Percentiles rank a stretch among this genome's conserved stretches.
Evolutionary conservation across 495 filamentous ascomycete species (phyloP).

Genomic region (Ramalina peruviana): DNA sequence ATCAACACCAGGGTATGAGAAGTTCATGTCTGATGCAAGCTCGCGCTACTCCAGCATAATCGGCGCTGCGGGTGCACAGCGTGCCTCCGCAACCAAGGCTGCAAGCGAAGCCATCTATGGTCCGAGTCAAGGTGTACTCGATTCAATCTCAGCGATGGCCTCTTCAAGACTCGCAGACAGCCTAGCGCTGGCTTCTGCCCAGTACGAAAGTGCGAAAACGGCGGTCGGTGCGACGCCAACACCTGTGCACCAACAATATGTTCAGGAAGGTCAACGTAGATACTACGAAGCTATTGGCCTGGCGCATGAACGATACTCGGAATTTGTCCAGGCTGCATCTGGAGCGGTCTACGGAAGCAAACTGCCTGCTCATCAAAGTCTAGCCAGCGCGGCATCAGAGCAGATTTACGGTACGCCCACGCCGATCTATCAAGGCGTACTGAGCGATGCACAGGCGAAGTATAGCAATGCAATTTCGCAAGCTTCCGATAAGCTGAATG

Average conservation of each 20-base stretch:
- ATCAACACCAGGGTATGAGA: constrained; percentile 17
- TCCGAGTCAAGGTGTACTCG: constrained; percentile 33
- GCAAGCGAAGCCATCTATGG: constrained; percentile 20
- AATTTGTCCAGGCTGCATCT: constrained; percentile 56
- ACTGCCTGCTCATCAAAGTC: constrained; percentile 26
- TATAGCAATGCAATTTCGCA: constrained; percentile 32
- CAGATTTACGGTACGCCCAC: constrained; percentile 21
- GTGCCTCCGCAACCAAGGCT: constrained; percentile 21
- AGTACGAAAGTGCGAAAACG: constrained; percentile 45
- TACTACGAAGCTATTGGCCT: constrained; percentile 68
- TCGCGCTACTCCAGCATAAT: constrained; percentile 16
- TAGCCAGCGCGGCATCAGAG: constrained; percentile 19
- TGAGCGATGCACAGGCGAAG: constrained; percentile 33
- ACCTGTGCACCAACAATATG: constrained; percentile 35
- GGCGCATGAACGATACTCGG: constrained; percentile 63
- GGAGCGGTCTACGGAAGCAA: constrained; percentile 38
- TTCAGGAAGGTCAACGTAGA: constrained; percentile 49
- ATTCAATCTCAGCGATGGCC: constrained; percentile 49
- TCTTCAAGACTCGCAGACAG: constrained; percentile 50
- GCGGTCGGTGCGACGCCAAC: constrained; percentile 44
- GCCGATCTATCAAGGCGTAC: constrained; percentile 22
- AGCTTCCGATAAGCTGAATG: constrained; percentile 35
- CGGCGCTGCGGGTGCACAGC: constrained; percentile 16
- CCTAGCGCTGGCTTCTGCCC: constrained; percentile 47
- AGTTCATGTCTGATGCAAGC: constrained; percentile 15